Base-by-base conservation (phyloP, 2,329 filamentous ascomycete species). In the Pseudogymnoascus sp. region DNA sequence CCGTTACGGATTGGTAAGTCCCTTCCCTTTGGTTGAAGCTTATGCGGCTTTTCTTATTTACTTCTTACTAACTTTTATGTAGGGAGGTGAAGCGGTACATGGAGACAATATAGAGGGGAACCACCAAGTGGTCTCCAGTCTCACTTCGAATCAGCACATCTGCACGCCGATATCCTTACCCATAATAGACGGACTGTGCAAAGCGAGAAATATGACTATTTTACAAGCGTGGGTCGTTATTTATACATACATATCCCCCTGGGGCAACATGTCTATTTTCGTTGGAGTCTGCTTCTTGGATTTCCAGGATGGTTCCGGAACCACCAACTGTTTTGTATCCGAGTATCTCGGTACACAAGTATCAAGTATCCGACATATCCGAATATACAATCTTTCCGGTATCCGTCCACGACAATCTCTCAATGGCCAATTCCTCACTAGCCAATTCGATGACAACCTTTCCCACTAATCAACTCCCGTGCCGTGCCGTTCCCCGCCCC, bases 1-100 rank as follows among this genome's bases (percentile, higher is more conserved):
- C 93, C 1, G 93, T 97, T 5, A 97, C 95, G 19, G 95, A 97
- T 76, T 97, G 93, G 92, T 93, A 81, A 75, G 81, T 91, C 7
- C 10, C 5, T 4, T 33, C 9, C 21, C 15, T 9, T 21, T 57
- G 47, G n/a, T 33, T 15, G 17, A 33, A 3, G 13, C 1, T 19
- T 31, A n/a, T 53, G 15, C 15, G 15, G 21, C 9, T 1, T 31
- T 8, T 23, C 17, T 44, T 53, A 35, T 21, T 57, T 21, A 35
- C 13, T 4, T 33, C 50, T 19, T 57, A 57, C 50, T 57, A 33
- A 57, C 28, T 21, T 19, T 5, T 35, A 7, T 3, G 6, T 2
- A 57, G 50, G 50, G 50, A 57, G 10, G 50, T 57, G n/a, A 57
- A 57, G 50, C 50, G 50, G 1, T 57, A 57, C 21, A 57, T 57